Conservation (phyloP, 148 eudicot genomes). For the Arbutus unedo region DNA sequence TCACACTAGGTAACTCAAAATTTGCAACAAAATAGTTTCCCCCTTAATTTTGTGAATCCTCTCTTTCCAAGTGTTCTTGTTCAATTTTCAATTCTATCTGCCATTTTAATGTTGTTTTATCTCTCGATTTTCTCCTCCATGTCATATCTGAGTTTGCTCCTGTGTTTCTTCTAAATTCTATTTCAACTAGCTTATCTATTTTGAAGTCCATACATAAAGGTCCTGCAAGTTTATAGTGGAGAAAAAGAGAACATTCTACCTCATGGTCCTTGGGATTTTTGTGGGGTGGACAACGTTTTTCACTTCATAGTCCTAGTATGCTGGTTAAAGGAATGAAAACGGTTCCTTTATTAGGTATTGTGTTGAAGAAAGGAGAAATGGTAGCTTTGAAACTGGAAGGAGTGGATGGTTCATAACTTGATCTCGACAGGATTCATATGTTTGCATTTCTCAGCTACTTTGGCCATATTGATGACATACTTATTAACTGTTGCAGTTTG, state of each 20-base stretch:
- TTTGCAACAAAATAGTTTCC: not conserved
- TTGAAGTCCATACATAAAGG: not conserved
- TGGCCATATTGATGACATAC: slow-evolving; percentile 10
- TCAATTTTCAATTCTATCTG: not conserved
- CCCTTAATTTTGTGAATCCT: not conserved
- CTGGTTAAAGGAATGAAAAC: too few species aligned
- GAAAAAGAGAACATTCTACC: not conserved
- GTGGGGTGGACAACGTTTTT: not conserved
- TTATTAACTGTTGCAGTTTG: slow-evolving; percentile 45
- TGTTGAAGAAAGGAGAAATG: too few species aligned
- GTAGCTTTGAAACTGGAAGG: too few species aligned
- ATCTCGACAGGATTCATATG: not conserved
- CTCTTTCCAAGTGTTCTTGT: not conserved
- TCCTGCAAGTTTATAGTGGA: not conserved
- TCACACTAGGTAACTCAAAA: not conserved
- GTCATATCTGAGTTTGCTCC: not conserved
- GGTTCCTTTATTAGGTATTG: too few species aligned
- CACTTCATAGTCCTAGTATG: not conserved
- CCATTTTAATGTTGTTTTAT: not conserved
- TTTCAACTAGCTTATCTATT: not conserved
- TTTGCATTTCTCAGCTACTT: not conserved
- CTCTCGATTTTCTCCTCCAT: not conserved
- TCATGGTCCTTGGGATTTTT: not conserved
- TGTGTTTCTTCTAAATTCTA: not conserved
- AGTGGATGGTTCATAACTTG: not conserved